Base-by-base conservation (phyloP, 1,284 basidiomycete species). In the Rhodofomes roseus region DNA sequence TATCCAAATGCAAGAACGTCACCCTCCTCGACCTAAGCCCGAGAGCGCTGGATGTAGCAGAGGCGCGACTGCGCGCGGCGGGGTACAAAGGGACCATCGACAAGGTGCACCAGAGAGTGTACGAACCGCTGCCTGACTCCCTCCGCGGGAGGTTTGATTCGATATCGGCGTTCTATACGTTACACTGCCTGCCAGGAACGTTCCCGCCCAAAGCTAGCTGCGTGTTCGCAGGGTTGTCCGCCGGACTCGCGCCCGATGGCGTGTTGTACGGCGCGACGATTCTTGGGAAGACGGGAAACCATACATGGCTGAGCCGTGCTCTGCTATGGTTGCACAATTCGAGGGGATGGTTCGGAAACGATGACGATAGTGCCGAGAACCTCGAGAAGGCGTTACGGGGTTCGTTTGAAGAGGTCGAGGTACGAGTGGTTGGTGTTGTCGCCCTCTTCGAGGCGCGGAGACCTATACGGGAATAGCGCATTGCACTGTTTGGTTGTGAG, bases 231-330 rank as follows among this genome's bases (percentile, higher is more conserved):
- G 50, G 36, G 23, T n/a, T 66, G 6, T 44, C 36, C 8, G 59
- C 66, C 5, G 61, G 57, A 22, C 60, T 70, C 41, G 61, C 65
- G 2, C 60, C 64, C 4, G 62, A 55, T 5, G 67, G 64, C 8
- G 61, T 63, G 9, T 34, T 70, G n/a, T 70, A 66, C 55, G 69
- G 68, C 25, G 56, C 68, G 37, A 70, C 67, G 18, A 58, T 71
- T 53, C 60, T 66, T 23, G 68, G 63, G 18, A 37, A 56, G 20
- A 62, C 52, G 6, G 64, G 61, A 2, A 3, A 39, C 34, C 69
- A 70, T 56, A 70, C 65, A 50, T 66, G 61, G 66, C 18, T 68
- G 23, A 67, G 67, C 20, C 48, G 40, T 22, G n/a, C 29, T 18
- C 57, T 65, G 9, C 58, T 71, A 61, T 27, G 39, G 16, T n/a